phyloP scores from a whole-genome alignment of 192 early-diverging fungal species.

The Pilaira anomala region DNA sequence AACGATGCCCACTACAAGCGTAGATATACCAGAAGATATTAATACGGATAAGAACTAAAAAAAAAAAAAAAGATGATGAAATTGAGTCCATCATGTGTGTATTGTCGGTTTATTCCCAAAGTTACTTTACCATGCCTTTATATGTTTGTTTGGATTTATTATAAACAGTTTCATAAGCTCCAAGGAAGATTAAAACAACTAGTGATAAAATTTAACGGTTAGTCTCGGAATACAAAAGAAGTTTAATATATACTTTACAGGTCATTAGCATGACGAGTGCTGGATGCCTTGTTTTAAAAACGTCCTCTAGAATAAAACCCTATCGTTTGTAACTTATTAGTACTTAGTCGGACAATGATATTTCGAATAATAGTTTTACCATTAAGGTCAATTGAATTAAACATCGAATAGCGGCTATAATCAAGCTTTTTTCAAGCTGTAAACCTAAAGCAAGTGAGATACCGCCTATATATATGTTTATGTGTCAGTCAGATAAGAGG shows the following conservation, averaged over 20 bases:
- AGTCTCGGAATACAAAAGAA: background rate
- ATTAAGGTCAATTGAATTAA: constrained; percentile 76
- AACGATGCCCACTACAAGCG: constrained; percentile 52
- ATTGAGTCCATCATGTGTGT: too few relatives aligned
- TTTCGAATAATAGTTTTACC: constrained; percentile 40
- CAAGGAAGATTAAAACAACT: constrained; percentile 60
- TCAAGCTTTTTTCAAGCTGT: constrained; percentile 59
- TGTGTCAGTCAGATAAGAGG: too few relatives aligned
- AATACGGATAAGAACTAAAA: constrained; percentile 50
- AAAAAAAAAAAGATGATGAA: background rate
- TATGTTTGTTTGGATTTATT: constrained; percentile 72
- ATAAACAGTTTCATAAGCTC: constrained; percentile 66
- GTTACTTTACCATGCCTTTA: constrained; percentile 65
- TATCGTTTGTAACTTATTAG: constrained; percentile 24
- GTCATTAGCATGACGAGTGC: constrained; percentile 60
- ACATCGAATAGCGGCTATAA: constrained; percentile 69
- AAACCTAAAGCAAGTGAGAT: constrained; percentile 53
- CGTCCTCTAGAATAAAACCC: constrained; percentile 67
- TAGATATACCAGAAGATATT: constrained; percentile 47
- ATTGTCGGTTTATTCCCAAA: background rate
- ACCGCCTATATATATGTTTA: constrained; percentile 5
- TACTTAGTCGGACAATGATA: background rate
- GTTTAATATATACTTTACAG: constrained; percentile 32
- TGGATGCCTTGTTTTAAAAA: constrained; percentile 66
- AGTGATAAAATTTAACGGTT: background rate